phyloP scores from a whole-genome alignment of 257 asterid species.

The Solanum bukasovii region DNA sequence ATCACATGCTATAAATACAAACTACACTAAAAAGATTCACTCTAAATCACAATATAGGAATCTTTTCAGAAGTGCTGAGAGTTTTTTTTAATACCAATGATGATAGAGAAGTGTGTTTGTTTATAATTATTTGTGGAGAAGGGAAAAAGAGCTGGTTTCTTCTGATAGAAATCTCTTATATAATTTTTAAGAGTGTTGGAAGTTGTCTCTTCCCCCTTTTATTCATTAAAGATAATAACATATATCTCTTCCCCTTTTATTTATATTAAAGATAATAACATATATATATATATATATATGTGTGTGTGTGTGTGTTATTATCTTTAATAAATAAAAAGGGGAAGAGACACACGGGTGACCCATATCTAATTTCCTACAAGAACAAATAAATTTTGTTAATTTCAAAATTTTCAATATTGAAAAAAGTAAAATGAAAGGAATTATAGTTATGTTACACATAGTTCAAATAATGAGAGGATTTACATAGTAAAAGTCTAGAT shows the following conservation, averaged over 20 bases:
- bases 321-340: too few relatives aligned
- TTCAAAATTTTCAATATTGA: too few relatives aligned
- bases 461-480: background rate
- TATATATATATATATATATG: too few relatives aligned
- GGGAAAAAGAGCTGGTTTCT: background rate
- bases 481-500: background rate
- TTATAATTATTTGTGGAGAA: background rate
- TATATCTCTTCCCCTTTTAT: too few relatives aligned
- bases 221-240: too few relatives aligned
- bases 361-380: too few relatives aligned
- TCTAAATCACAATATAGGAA: background rate
- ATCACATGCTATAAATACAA: background rate
- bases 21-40: background rate
- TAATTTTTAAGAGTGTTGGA: background rate
- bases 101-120: background rate
- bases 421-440: too few relatives aligned
- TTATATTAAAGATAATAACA: too few relatives aligned
- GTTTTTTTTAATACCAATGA: background rate
- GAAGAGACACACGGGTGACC: too few relatives aligned
- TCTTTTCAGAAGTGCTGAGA: background rate
- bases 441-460: too few relatives aligned
- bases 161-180: background rate
- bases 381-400: too few relatives aligned
- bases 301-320: too few relatives aligned
- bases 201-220: background rate